Percentiles rank a stretch among this genome's conserved stretches.
These are phyloP conservation scores for Metarhizium rileyi DNA, from an alignment of 2,329 filamentous ascomycete species.

Conservation along the genomic window DNA sequence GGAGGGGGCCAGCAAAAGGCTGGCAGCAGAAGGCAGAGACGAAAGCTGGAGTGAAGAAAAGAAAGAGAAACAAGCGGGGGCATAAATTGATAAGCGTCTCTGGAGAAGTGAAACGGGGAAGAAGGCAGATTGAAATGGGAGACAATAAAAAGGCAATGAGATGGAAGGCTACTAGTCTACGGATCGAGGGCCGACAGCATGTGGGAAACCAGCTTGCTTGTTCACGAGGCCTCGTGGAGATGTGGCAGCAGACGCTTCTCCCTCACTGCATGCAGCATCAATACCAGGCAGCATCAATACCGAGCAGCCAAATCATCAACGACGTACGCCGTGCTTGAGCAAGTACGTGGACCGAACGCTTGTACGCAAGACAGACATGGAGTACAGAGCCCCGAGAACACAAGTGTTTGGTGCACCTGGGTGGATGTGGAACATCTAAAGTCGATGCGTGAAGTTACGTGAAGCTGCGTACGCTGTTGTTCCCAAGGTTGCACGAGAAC, in stretches of 20 bases:
- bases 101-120: neutral
- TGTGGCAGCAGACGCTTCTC: neutral
- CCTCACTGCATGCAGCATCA: neutral
- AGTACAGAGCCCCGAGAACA: neutral
- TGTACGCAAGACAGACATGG: neutral
- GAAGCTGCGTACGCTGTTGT: neutral
- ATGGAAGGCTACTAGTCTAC: neutral
- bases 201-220: too few species aligned
- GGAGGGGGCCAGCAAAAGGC: neutral
- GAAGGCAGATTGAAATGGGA: neutral
- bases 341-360: too few species aligned
- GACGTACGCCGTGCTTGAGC: too few species aligned
- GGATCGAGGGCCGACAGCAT: neutral
- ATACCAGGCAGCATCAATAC: neutral
- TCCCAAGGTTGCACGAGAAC: slow-evolving; percentile 6
- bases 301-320: too few species aligned
- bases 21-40: neutral
- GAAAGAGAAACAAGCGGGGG: neutral
- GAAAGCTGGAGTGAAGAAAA: neutral
- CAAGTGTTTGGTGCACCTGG: too few species aligned
- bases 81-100: neutral
- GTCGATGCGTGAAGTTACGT: neutral
- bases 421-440: too few species aligned
- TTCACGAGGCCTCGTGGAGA: too few species aligned
- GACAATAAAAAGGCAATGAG: neutral